A percentile compares a stretch with the other conserved stretches of the same genome.
Conservation (phyloP, 176 grass and related monocot genomes). For the Eragrostis curvula region DNA sequence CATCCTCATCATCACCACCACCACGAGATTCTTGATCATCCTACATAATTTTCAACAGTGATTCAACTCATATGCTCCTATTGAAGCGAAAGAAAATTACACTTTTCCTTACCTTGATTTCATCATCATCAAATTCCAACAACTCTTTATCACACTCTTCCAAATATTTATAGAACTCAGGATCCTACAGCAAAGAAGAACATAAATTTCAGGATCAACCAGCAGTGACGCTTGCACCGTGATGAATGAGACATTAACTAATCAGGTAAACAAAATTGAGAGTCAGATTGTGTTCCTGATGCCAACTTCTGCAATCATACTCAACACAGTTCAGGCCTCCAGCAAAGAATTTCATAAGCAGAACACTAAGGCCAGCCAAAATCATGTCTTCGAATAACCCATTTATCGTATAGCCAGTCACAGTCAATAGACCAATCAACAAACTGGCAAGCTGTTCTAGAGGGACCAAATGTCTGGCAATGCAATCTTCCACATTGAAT, state of each 20-base stretch:
- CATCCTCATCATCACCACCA: slow-evolving; percentile 36
- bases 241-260: neutral
- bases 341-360: slow-evolving; percentile 1
- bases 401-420: neutral
- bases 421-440: neutral
- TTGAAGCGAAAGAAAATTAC: slow-evolving; percentile 10
- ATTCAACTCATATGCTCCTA: slow-evolving; percentile 19
- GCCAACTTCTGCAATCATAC: slow-evolving; percentile 20
- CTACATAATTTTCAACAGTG: slow-evolving; percentile 43
- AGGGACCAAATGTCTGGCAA: neutral
- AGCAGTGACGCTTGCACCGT: neutral
- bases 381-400: neutral
- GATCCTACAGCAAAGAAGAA: slow-evolving; percentile 62
- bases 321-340: neutral
- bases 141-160: slow-evolving; percentile 79
- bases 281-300: neutral
- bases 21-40: slow-evolving; percentile 50
- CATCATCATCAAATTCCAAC: slow-evolving; percentile 73
- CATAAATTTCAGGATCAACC: slow-evolving; percentile 24
- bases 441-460: neutral
- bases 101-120: slow-evolving; percentile 61
- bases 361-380: slow-evolving; percentile 11
- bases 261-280: neutral
- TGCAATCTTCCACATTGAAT: neutral
- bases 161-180: slow-evolving; percentile 88